Percentiles rank a stretch among this genome's conserved stretches.
Evolutionary conservation across 176 grass and related monocot species (phyloP).

Genomic region (Triticum aestivum): IWGSC_CS_RefSeq_v2.1 NC_057794.1:295487725-295488224

Average conservation of each 20-base stretch:
- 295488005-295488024: background rate
- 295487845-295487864: background rate
- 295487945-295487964: background rate
- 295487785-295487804: conserved; percentile 2
- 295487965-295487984: background rate
- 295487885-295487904: background rate
- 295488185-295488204: background rate
- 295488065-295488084: conserved; percentile 78
- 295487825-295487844: conserved; percentile 9
- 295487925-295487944: conserved; percentile 11
- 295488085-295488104: conserved; percentile 89
- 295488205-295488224: conserved; percentile 24
- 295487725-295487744: background rate
- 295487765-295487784: background rate
- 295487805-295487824: background rate
- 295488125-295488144: conserved; percentile 85
- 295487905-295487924: conserved; percentile 4
- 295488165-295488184: conserved; percentile 8
- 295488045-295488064: conserved; percentile 96
- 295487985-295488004: background rate
- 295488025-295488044: conserved; percentile 25
- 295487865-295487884: background rate
- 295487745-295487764: background rate
- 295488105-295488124: conserved; percentile 92
- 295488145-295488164: conserved; percentile 67